A percentile compares a stretch with the other conserved stretches of the same genome.
phyloP scores from a whole-genome alignment of 164 flowering plant species.

The Protea cynaroides region DNA sequence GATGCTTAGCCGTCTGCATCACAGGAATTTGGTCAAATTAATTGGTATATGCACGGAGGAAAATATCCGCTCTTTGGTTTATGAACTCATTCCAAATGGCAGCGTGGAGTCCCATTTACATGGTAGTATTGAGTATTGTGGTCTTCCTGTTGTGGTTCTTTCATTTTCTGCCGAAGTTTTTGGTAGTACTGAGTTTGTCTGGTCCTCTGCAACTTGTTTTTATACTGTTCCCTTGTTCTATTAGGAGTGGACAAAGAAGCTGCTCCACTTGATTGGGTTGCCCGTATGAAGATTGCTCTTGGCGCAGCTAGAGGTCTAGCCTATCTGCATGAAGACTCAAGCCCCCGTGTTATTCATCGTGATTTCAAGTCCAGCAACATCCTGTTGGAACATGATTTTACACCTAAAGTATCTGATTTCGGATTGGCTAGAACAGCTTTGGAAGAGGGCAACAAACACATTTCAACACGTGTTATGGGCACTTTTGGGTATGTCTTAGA shows the following conservation, averaged over 20 bases:
- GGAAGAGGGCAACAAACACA: constrained; percentile 67
- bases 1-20: constrained; percentile 96
- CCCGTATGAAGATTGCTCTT: constrained; percentile 86
- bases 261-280: constrained; percentile 76
- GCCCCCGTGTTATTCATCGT: constrained; percentile 89
- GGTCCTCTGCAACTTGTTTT: constrained; percentile 3
- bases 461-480: constrained; percentile 89
- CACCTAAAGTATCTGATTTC: constrained; percentile 92
- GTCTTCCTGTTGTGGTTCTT: neutral
- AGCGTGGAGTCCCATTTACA: constrained; percentile 94
- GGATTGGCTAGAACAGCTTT: constrained; percentile 82
- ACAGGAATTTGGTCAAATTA: constrained; percentile 86
- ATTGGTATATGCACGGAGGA: constrained; percentile 91
- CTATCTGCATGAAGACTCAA: constrained; percentile 95
- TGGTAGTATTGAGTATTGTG: constrained; percentile 35
- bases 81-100: constrained; percentile 92
- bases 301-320: constrained; percentile 97
- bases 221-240: neutral
- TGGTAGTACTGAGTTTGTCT: neutral
- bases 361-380: constrained; percentile 97
- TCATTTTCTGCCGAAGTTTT: neutral
- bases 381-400: constrained; percentile 79
- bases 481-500: constrained; percentile 72
- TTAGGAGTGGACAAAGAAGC: constrained; percentile 67
- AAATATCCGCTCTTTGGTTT: constrained; percentile 65